These are phyloP conservation scores for Salix purpurea DNA, from an alignment of 345 rosid species.

Conservation along the genomic window DNA sequence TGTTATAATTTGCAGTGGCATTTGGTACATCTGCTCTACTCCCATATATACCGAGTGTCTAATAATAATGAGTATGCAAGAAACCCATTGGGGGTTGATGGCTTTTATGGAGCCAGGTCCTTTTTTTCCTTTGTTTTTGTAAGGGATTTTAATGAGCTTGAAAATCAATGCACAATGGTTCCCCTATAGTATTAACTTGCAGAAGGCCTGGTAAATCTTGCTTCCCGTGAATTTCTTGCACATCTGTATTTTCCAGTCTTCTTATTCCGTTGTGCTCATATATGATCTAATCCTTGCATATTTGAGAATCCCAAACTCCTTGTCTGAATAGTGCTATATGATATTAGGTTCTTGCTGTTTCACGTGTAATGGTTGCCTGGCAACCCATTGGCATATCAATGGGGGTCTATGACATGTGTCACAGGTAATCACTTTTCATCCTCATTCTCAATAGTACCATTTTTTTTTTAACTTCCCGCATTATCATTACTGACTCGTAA, in stretches of 20 bases:
- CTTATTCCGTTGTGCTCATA: neutral
- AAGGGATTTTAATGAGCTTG: neutral
- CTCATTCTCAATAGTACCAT: neutral
- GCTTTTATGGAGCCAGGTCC: neutral
- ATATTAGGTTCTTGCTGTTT: constrained; percentile 77
- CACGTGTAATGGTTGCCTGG: constrained; percentile 95
- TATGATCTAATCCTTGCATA: neutral
- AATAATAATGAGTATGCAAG: too few relatives aligned
- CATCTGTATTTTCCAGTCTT: neutral
- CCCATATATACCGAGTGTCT: neutral
- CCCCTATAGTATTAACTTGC: neutral
- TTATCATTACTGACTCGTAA: constrained; percentile 11
- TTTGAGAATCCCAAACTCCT: neutral
- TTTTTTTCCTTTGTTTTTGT: neutral
- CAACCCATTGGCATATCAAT: constrained; percentile 90
- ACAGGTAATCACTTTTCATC: constrained; percentile 46
- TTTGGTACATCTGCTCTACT: neutral
- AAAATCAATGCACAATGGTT: neutral
- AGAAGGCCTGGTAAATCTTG: neutral
- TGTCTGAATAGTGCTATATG: constrained; percentile 5
- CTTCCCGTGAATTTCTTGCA: neutral
- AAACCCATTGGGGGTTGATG: too few relatives aligned
- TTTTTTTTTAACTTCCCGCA: neutral
- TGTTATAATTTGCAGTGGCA: neutral
- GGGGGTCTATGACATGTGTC: constrained; percentile 97